These are phyloP conservation scores for Zizania latifolia DNA, from an alignment of 176 grass and related monocot species.

Conservation along the genomic window DNA sequence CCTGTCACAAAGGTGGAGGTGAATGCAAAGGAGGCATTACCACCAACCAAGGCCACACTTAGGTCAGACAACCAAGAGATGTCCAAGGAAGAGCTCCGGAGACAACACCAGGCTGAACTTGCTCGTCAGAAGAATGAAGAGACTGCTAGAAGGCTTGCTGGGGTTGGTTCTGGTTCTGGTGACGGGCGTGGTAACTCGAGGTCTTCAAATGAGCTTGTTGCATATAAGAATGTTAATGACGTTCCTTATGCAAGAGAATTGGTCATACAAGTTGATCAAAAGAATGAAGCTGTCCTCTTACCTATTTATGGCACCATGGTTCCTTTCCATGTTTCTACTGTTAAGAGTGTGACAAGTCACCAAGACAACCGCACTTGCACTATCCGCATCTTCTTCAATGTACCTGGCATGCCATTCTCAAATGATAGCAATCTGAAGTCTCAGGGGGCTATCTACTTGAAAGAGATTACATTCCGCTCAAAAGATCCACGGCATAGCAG, in stretches of 20 bases:
- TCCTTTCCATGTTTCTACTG: conserved; percentile 62
- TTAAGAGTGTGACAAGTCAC: conserved; percentile 69
- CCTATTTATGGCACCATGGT: conserved; percentile 68
- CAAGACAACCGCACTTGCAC: conserved; percentile 71
- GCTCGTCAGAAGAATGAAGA: conserved; percentile 85
- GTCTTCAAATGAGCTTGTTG: conserved; percentile 48
- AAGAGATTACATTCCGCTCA: conserved; percentile 79
- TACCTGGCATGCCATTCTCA: conserved; percentile 64
- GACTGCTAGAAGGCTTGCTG: conserved; percentile 64
- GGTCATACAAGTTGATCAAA: conserved; percentile 56
- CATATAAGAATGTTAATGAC: conserved; percentile 60
- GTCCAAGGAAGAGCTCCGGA: conserved; percentile 84
- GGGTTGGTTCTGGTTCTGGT: conserved; percentile 45
- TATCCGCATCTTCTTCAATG: conserved; percentile 67
- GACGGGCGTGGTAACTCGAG: conserved; percentile 42
- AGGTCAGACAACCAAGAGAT: conserved; percentile 72
- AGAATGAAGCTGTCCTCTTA: conserved; percentile 58
- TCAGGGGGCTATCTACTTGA: conserved; percentile 68
- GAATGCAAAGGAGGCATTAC: conserved; percentile 8
- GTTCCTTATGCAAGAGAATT: conserved; percentile 40
- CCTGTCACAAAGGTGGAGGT: background rate
- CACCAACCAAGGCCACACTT: conserved; percentile 57
- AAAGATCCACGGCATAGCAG: conserved; percentile 72
- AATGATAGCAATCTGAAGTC: conserved; percentile 63
- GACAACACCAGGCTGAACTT: conserved; percentile 85